Percentiles rank a stretch among this genome's conserved stretches.
These are phyloP conservation scores for Sindora glabra DNA, from an alignment of 306 rosid genomes.

Conservation along the genomic window DNA sequence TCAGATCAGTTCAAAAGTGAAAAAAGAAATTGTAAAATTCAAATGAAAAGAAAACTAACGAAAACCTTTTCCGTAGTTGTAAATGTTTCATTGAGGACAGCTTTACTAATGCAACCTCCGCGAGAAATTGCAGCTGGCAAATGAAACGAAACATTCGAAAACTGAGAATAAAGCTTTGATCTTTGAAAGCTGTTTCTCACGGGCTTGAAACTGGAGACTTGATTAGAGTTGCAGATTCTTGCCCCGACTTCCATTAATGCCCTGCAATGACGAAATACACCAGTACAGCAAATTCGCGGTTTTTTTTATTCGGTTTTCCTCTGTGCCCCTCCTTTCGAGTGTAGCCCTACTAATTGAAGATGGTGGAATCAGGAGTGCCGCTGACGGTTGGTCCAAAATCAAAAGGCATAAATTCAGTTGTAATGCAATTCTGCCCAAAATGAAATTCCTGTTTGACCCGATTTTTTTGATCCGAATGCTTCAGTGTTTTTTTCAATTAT, in stretches of 20 bases:
- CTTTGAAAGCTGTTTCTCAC: background rate
- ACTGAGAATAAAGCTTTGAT: background rate
- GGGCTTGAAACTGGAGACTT: background rate
- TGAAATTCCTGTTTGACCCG: no score
- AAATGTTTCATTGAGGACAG: slow-evolving; percentile 6
- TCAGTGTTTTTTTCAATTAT: no score
- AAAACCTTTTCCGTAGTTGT: slow-evolving; percentile 4
- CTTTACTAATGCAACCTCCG: slow-evolving; percentile 16
- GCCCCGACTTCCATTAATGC: slow-evolving; percentile 22
- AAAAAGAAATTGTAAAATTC: background rate
- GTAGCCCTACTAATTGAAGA: background rate
- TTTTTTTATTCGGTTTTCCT: background rate
- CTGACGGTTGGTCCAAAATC: no score
- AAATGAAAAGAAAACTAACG: background rate
- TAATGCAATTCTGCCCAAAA: no score
- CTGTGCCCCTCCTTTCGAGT: background rate
- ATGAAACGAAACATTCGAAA: slow-evolving; percentile 2
- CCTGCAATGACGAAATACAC: background rate
- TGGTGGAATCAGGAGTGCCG: no score
- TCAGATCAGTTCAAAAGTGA: no score
- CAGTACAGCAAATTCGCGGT: background rate
- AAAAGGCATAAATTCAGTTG: no score
- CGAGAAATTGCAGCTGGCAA: background rate
- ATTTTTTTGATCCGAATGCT: no score
- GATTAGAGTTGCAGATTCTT: slow-evolving; percentile 11